Evolutionary conservation across 768 basidiomycete genomes (phyloP), one percentile per base, ranked within the genome.

Genomic region (Lepiota venenata): DNA sequence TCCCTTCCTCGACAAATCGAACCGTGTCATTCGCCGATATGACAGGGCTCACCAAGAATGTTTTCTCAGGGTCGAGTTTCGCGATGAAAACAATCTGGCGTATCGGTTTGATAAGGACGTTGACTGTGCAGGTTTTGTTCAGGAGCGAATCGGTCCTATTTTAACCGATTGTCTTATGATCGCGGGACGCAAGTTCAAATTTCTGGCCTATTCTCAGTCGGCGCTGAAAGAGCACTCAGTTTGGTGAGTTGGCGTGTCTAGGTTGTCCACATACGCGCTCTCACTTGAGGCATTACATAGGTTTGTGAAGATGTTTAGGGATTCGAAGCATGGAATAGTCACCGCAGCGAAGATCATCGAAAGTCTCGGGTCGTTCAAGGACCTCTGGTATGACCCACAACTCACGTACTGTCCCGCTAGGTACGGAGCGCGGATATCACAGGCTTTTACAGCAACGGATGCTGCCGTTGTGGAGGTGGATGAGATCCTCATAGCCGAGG

Each of bases 361-460:
- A 4, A 69, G 74, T 43, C 59, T 88, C 2, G 85, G 86, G 4
- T 71, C 66, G 16, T 87, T 88, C 57, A 61, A 74, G 4, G 66
- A 71, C 41, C 69, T 79, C 2, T 22, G 58, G 12, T 76, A 74
- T 32, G 82, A 84, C 61, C 60, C 46, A 3, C 60, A 61, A 1
- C 69, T 87, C 7, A 78, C 76, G 9, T 71, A 66, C 47, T 85
- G 84, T 56, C 85, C 85, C 2, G 84, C 85, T 18, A 77, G 86
- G 42, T 85, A 82, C 64, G 87, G 78, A 0, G 88, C 88, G 2
- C 73, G 88, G 15, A 74, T 89, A 32, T 83, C 85, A 6, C 85
- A 84, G 62, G 85, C 84, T 0, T 90, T 89, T 64, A 88, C 87
- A 1, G 78, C 86, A 1, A 90, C 87, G 0, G 85, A 88, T 56